These are phyloP conservation scores for Buxus sempervirens DNA, from an alignment of 164 flowering plant genomes.

Conservation along the genomic window DNA sequence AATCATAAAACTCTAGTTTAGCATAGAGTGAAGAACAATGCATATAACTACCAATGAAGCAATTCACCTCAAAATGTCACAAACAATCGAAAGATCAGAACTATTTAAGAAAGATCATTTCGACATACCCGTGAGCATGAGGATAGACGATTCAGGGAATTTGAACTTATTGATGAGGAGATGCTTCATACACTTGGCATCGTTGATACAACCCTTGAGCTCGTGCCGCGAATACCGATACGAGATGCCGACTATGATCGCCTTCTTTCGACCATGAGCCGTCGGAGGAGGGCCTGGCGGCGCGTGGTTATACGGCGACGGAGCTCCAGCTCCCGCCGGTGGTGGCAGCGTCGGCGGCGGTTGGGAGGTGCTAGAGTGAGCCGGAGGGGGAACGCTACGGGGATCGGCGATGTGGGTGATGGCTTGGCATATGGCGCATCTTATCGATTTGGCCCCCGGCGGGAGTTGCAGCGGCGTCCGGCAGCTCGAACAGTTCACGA, in stretches of 20 bases:
- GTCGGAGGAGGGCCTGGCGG: conserved; percentile 40
- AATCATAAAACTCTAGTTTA: no score
- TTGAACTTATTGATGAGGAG: conserved; percentile 38
- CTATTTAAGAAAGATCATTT: background rate
- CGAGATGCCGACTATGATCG: conserved; percentile 60
- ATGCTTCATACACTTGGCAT: conserved; percentile 54
- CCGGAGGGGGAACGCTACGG: conserved; percentile 18
- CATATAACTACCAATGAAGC: background rate
- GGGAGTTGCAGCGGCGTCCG: conserved; percentile 49
- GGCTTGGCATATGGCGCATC: conserved; percentile 51
- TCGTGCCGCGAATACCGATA: conserved; percentile 42
- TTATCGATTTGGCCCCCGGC: conserved; percentile 42
- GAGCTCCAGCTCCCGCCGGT: conserved; percentile 10
- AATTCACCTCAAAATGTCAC: background rate
- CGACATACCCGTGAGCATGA: conserved; percentile 54
- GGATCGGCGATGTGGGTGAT: conserved; percentile 41
- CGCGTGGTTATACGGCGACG: conserved; percentile 41
- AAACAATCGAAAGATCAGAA: background rate
- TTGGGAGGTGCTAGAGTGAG: conserved; percentile 1
- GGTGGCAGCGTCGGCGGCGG: conserved; percentile 18
- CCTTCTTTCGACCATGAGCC: conserved; percentile 52
- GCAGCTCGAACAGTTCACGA: conserved; percentile 51
- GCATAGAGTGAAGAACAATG: no score
- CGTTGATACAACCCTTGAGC: conserved; percentile 68
- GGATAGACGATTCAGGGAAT: conserved; percentile 46